Evolutionary conservation across 163 green algal genomes (phyloP).

Genomic region (Chloromonas sp.): DNA sequence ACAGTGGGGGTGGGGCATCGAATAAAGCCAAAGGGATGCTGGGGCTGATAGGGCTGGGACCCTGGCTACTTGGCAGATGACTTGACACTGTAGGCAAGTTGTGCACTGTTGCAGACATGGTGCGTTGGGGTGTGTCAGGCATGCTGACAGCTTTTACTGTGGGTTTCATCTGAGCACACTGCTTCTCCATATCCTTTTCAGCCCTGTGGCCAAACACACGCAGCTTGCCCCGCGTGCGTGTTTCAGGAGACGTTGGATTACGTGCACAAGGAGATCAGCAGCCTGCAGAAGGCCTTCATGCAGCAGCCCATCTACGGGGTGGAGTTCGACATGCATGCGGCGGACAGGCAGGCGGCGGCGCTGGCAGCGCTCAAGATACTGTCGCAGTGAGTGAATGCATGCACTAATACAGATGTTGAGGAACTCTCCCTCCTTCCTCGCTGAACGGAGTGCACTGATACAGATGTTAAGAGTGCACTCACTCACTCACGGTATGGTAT

Average conservation of each 20-base stretch:
- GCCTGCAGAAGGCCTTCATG: slow-evolving; percentile 51
- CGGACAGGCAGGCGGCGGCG: background rate
- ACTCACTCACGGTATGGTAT: no score
- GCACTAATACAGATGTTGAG: background rate
- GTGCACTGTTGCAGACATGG: background rate
- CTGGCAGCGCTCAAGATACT: background rate
- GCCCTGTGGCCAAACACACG: no score
- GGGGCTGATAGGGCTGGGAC: no score
- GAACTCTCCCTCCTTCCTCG: no score
- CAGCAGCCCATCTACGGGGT: slow-evolving; percentile 57
- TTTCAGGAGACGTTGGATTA: slow-evolving; percentile 57
- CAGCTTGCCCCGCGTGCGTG: no score
- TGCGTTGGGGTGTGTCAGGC: slow-evolving; percentile 20
- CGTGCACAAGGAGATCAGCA: slow-evolving; percentile 60
- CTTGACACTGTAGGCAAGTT: no score
- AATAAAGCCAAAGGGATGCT: no score
- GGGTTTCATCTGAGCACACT: no score
- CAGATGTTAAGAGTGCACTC: no score
- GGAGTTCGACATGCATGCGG: slow-evolving; percentile 31
- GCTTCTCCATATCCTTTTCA: no score
- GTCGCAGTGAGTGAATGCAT: background rate
- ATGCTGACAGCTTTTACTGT: slow-evolving; percentile 20
- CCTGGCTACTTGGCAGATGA: no score
- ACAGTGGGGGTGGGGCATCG: background rate
- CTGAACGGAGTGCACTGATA: no score